Conservation (phyloP, 2,329 filamentous ascomycete species). For the Beauveria caledonica region DNA sequence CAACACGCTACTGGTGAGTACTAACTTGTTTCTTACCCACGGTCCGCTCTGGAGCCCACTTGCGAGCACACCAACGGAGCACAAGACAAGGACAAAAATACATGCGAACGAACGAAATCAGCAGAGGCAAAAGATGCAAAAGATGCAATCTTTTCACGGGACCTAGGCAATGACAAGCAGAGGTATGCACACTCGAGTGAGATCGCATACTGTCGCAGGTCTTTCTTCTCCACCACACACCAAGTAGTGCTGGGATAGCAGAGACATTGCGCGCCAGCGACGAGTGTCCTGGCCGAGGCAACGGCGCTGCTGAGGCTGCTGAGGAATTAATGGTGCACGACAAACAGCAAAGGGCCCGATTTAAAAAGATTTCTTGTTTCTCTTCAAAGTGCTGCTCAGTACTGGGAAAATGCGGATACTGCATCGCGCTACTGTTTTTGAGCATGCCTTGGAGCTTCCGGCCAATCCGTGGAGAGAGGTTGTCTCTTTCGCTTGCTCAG, state of each 20-base stretch:
- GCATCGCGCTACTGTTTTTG: not conserved
- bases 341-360: not conserved
- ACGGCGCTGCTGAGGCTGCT: not conserved
- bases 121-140: not conserved
- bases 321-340: not conserved
- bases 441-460: not conserved
- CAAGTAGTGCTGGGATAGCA: not conserved
- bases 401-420: conserved; percentile 7
- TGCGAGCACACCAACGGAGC: not conserved
- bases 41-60: not conserved
- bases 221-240: not conserved
- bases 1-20: conserved; percentile 6
- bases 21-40: conserved; percentile 10
- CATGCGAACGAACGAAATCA: not conserved
- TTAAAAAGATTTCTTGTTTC: not conserved
- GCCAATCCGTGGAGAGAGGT: not conserved
- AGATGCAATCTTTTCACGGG: not conserved
- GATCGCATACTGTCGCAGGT: not conserved
- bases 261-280: conserved; percentile 1
- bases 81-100: not conserved
- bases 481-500: not conserved
- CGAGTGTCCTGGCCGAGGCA: not conserved
- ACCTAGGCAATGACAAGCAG: not conserved
- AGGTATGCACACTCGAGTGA: not conserved
- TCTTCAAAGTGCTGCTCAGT: not conserved